phyloP scores from a whole-genome alignment of 306 rosid species.

The Acacia confusa region DNA sequence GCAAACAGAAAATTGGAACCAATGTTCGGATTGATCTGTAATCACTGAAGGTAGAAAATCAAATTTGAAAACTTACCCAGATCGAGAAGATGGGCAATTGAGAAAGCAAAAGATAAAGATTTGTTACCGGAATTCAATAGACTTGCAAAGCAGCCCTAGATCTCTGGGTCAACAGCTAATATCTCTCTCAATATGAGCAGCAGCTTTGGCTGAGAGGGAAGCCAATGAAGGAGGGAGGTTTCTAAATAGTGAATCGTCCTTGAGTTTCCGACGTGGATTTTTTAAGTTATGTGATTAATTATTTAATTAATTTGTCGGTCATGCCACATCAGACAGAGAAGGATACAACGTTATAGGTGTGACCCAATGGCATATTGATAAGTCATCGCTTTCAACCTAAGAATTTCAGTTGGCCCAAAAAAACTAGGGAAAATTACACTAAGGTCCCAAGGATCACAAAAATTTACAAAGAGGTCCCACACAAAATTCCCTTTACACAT shows the following conservation, averaged over 20 bases:
- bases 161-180: constrained; percentile 53
- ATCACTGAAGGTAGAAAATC: constrained; percentile 32
- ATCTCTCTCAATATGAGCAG: neutral
- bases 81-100: neutral
- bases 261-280: constrained; percentile 18
- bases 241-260: neutral
- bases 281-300: neutral
- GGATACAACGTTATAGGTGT: neutral
- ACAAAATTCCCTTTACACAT: no score
- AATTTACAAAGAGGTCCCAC: no score
- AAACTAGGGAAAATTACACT: no score
- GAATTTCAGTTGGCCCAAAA: neutral
- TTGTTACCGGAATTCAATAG: neutral
- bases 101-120: neutral
- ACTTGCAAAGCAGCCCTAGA: constrained; percentile 33
- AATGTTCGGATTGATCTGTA: constrained; percentile 14
- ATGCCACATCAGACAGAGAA: neutral
- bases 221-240: neutral
- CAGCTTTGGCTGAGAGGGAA: neutral
- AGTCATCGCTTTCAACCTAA: neutral
- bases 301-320: neutral
- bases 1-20: constrained; percentile 3
- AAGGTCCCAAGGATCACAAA: no score
- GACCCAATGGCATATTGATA: neutral
- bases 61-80: constrained; percentile 37